Base-by-base conservation (phyloP, 2,329 filamentous ascomycete genomes). In the Sarocladium oryzae region DNA sequence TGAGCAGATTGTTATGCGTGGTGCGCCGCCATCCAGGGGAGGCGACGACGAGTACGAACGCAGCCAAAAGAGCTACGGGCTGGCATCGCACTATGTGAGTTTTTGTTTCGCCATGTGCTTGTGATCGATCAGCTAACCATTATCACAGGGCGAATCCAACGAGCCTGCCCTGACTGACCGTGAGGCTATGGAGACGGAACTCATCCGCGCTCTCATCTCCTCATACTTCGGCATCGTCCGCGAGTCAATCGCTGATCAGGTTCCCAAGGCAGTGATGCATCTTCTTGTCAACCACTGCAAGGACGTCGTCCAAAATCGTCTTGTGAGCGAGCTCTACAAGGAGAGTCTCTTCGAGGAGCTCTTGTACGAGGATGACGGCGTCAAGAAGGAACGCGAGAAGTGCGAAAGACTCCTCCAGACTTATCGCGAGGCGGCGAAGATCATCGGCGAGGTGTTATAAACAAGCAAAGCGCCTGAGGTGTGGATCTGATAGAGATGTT, bases 191-290 rank as follows among this genome's bases (percentile, higher is more conserved):
- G 93, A 99, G 72, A 97, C 93, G 9, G 93, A 99, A 70, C 83
- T 99, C 36, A 99, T 99, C 66, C 87, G 92, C 43, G 88, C 91
- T 43, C 81, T 99, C 52, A 99, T 99, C 67, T 95, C 89, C 28
- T 96, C 91, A 1, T 99, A 99, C 76, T 99, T 99, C 77, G 95
- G 96, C 68, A 99, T 99, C 63, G 93, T 99, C 43, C 88, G 93
- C 56, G 93, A 99, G 71, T 92, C 89, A n/a, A 96, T 96, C 61
- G 92, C 92, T 40, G 93, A 99, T 66, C 92, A 97, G 71, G 93
- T 99, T 10, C 93, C 93, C 58, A 99, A 99, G 73, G 93, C 93
- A 4, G 87, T 99, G 60, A 99, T 99, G 93, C 93, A 99, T 67
- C 81, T 99, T 43, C 81, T 99, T 30, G 93, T 99, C 65, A 99